phyloP scores from a whole-genome alignment of 2,329 filamentous ascomycete species.

The Cercospora zeina region DNA sequence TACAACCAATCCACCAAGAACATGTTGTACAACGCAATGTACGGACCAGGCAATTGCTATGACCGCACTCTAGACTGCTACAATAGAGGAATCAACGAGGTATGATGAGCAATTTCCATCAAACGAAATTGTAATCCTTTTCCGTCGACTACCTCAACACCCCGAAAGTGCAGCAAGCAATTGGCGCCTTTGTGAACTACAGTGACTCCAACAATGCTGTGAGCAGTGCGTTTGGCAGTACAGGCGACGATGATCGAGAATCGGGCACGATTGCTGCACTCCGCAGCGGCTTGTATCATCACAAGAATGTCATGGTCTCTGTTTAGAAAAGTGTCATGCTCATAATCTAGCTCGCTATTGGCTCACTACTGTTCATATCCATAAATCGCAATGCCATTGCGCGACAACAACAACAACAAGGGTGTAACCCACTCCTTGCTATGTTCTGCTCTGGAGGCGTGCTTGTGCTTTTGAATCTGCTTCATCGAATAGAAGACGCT shows the following conservation, averaged over 20 bases:
- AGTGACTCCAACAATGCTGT: slow-evolving; percentile 50
- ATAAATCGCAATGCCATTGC: slow-evolving; percentile 12
- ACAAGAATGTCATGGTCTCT: slow-evolving; percentile 7
- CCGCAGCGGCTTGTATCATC: slow-evolving; percentile 28
- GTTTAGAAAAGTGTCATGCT: slow-evolving; percentile 19
- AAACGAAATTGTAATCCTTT: slow-evolving; percentile 37
- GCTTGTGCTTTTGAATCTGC: slow-evolving; percentile 6
- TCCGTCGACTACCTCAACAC: slow-evolving; percentile 61
- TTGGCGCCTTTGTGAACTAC: slow-evolving; percentile 63
- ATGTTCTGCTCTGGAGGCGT: slow-evolving; percentile 13
- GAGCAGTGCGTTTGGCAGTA: slow-evolving; percentile 47
- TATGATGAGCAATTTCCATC: background rate
- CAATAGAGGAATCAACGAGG: slow-evolving; percentile 49
- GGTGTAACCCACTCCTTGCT: background rate
- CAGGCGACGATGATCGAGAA: slow-evolving; percentile 54
- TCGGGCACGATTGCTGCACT: slow-evolving; percentile 47
- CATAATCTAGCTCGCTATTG: slow-evolving; percentile 18
- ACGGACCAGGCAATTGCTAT: slow-evolving; percentile 61
- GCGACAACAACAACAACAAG: background rate
- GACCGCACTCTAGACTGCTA: slow-evolving; percentile 60
- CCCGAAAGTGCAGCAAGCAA: slow-evolving; percentile 55
- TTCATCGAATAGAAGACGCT: background rate
- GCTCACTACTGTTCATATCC: slow-evolving; percentile 21
- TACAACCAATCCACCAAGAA: slow-evolving; percentile 53
- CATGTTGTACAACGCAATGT: slow-evolving; percentile 59